Evolutionary conservation across 306 rosid species (phyloP), one percentile per base, ranked within the genome.

Genomic region (Prosopis cineraria): DNA sequence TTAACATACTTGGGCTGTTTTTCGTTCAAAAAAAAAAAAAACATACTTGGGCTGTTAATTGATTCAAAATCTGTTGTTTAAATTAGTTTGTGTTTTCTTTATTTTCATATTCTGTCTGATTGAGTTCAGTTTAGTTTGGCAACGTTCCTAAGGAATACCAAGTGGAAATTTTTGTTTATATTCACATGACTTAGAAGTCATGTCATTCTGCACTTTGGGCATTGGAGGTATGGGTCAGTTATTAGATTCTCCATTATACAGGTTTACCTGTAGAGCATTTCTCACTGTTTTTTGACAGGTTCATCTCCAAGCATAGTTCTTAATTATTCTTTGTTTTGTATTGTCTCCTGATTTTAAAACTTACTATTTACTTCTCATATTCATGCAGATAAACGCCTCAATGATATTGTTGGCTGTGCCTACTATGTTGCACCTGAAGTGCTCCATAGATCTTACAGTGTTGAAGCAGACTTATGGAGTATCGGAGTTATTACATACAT

Each of bases 361-460:
- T 76, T 84, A 75, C 80, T 52, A 24, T 73, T 73, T 82, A 79
- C 72, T 86, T 85, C 62, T 78, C 41, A 27, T 72, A 68, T 77
- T 65, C 82, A 56, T 88, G 90, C 91, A 95, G 98, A 95, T 16
- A 91, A 87, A 64, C 94, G 97, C 56, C 93, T 95, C 70, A 95
- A 88, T 60, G 98, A 95, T 82, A 93, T 95, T 76, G 98, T 95
- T 80, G 98, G 98, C 64, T 92, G 98, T 82, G 98, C 98, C 27
- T 94, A 94, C 85, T 94, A 92, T 53, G 98, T 95, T 79, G 97
- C 98, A 25, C 98, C 98, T 62, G 98, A 95, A 82, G 98, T 95
- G 48, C 89, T 95, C 77, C 96, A 95, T 86, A 91, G 98, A 88
- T 92, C 98, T 39, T 95, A 95, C 78, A 87, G 90, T 75, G 80